Base-by-base conservation (phyloP, 148 eudicot genomes). In the Cornus florida region DNA sequence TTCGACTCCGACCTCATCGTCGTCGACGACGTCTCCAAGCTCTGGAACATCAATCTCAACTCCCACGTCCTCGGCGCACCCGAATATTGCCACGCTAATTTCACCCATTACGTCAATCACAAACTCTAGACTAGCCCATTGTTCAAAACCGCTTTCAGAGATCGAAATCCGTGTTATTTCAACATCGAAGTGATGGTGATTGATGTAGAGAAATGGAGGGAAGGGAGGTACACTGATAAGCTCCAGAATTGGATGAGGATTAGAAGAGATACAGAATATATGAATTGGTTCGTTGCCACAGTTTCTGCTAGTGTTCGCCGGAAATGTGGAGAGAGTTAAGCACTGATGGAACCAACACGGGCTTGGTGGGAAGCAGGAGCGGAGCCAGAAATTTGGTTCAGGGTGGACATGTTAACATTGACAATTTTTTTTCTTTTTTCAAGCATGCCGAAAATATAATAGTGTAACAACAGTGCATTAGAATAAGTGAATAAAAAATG, bases 61-160 rank as follows among this genome's bases (percentile, higher is more conserved):
- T 60, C 81, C 8, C 62, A 56, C 67, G 71, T 78, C 75, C 76
- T 78, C 13, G 76, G 81, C 2, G 76, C 81, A 5, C 81, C 81
- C 0, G 81, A 78, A 43, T 78, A 78, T 22, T 78, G 81, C 76
- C 81, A 72, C 48, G 76, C 81, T 65, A 72, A 78, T 57, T 78
- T 78, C 76, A 78, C 76, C 13, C 16, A 70, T 19, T 78, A 78
- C 64, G 72, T 78, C 76, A 78, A 75, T 70, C 62, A 59, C 50
- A 71, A 60, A 24, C 72, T 78, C 71, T 78, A 76, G 81, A 28
- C 71, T 0, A 78, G 43, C 70, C 81, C 81, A 72, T 22, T 78
- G 16, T 78, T 78, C 64, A 28, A 62, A 20, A 28, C 28, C 28
- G 28, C 64, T 7, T 78, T 78, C 67, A 28, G 10, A 64, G 65